Evolutionary conservation across 1,284 basidiomycete species (phyloP).

Genomic region (Paramarasmius palmivorus): DNA sequence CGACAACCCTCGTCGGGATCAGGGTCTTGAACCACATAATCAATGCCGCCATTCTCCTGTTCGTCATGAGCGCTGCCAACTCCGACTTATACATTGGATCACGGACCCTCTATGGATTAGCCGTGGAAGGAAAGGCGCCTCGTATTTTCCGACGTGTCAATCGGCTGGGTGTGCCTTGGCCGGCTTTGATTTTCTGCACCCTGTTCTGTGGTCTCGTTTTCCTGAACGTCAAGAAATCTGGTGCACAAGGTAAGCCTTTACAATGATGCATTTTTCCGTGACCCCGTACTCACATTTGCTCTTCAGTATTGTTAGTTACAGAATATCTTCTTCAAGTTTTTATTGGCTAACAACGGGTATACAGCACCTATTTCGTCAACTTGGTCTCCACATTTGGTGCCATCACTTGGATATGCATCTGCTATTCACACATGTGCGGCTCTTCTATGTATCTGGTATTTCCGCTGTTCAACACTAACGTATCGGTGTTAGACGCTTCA

Average conservation of each 20-base stretch:
- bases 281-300: no score
- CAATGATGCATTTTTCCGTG: not conserved
- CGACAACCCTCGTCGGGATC: slow-evolving; percentile 64
- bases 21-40: slow-evolving; percentile 61
- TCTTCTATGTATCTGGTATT: slow-evolving; percentile 21
- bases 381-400: slow-evolving; percentile 71
- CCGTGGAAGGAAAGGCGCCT: slow-evolving; percentile 66
- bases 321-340: slow-evolving; percentile 46
- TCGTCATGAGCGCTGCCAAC: slow-evolving; percentile 75
- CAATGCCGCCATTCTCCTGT: slow-evolving; percentile 70
- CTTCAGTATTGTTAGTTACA: not conserved
- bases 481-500: slow-evolving; percentile 49
- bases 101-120: slow-evolving; percentile 70
- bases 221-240: slow-evolving; percentile 56
- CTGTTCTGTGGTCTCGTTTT: slow-evolving; percentile 60
- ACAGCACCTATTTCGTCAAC: slow-evolving; percentile 72
- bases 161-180: slow-evolving; percentile 62
- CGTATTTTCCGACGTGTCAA: slow-evolving; percentile 56
- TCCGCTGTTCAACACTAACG: not conserved
- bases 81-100: slow-evolving; percentile 75
- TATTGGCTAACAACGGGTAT: no score
- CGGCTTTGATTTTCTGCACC: slow-evolving; percentile 52
- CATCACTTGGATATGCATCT: slow-evolving; percentile 74
- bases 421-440: slow-evolving; percentile 70
- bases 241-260: slow-evolving; percentile 44